A percentile compares a stretch with the other conserved stretches of the same genome.
phyloP scores from a whole-genome alignment of 129 eudicot genomes.

The Artemisia argyi region DNA sequence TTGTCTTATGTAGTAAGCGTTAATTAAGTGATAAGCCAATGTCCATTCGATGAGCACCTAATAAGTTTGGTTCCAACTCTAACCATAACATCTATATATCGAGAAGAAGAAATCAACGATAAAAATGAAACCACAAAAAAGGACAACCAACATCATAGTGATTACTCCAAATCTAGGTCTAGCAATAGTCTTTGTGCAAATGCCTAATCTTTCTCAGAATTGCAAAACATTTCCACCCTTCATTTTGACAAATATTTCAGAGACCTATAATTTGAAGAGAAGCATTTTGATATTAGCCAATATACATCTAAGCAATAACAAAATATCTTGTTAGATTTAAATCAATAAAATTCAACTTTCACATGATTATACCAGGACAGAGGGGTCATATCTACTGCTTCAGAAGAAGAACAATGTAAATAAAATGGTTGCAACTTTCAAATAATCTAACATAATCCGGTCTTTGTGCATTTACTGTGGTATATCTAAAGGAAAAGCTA shows the following conservation, averaged over 20 bases:
- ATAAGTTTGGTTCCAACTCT: slow-evolving; percentile 27
- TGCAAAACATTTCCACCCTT: too few relatives aligned
- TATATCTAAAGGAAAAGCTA: too few relatives aligned
- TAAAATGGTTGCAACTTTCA: background rate
- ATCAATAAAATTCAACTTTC: background rate
- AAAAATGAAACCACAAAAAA: background rate
- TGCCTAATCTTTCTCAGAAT: too few relatives aligned
- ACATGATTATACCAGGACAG: background rate
- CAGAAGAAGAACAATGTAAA: background rate
- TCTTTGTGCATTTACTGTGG: too few relatives aligned
- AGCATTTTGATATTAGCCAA: background rate
- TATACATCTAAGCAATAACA: background rate
- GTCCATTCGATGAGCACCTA: background rate
- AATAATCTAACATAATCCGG: too few relatives aligned
- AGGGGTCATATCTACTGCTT: background rate
- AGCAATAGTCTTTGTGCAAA: too few relatives aligned
- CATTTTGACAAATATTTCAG: too few relatives aligned
- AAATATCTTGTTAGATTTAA: background rate
- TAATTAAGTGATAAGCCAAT: too few relatives aligned
- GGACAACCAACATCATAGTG: slow-evolving; percentile 13
- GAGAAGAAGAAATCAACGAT: background rate
- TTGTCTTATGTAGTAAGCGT: too few relatives aligned
- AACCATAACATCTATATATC: slow-evolving; percentile 21
- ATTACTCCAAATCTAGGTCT: too few relatives aligned
- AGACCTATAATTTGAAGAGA: background rate